phyloP scores from a whole-genome alignment of 495 filamentous ascomycete genomes.

The Sporormia fimetaria region DNA sequence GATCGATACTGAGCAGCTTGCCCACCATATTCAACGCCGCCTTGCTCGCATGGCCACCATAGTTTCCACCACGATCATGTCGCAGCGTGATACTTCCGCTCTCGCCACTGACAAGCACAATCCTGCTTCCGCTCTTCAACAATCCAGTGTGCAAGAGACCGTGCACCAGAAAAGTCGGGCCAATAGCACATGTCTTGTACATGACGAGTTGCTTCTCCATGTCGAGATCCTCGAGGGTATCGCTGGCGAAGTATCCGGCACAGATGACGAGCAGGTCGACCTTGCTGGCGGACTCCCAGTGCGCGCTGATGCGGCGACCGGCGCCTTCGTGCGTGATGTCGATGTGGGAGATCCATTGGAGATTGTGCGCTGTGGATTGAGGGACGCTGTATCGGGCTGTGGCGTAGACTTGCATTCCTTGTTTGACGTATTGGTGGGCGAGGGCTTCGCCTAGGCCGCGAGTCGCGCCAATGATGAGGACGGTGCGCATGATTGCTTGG shows the following conservation, averaged over 20 bases:
- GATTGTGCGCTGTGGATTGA: conserved; percentile 22
- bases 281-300: conserved; percentile 33
- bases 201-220: conserved; percentile 56
- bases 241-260: conserved; percentile 57
- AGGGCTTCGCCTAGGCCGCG: conserved; percentile 55
- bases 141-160: conserved; percentile 45
- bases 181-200: conserved; percentile 59
- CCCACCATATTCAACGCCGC: conserved; percentile 66
- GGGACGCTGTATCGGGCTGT: conserved; percentile 42
- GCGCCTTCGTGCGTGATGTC: conserved; percentile 32
- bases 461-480: conserved; percentile 57
- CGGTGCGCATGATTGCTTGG: conserved; percentile 37
- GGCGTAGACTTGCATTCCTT: conserved; percentile 44
- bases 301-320: conserved; percentile 24
- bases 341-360: conserved; percentile 34
- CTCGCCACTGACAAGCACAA: conserved; percentile 58
- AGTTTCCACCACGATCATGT: conserved; percentile 58
- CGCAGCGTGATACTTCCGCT: conserved; percentile 56
- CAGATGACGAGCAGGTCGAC: conserved; percentile 52
- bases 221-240: conserved; percentile 50
- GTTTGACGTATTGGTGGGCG: conserved; percentile 44
- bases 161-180: conserved; percentile 55
- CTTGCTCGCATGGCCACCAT: conserved; percentile 62
- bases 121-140: conserved; percentile 42
- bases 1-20: conserved; percentile 55